Conservation (phyloP, 352 stramenopile genomes). For the Pythium rhizo-oryzae region DNA sequence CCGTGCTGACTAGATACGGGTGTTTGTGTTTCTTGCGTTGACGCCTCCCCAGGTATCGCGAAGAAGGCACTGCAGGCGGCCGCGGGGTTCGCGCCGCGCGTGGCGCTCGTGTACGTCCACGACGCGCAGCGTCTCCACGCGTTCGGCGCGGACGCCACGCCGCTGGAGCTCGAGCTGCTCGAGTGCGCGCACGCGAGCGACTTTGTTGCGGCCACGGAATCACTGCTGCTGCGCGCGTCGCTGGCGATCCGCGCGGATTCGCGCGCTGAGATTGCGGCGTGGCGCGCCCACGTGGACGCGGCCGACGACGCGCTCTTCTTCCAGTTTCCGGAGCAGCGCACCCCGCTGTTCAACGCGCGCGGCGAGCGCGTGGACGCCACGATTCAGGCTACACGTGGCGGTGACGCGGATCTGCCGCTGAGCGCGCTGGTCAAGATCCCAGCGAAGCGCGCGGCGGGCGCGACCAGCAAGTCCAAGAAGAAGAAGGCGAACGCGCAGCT, state of each 20-base stretch:
- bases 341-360: slow-evolving; percentile 36
- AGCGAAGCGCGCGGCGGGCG: slow-evolving; percentile 30
- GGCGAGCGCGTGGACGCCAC: slow-evolving; percentile 24
- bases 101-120: slow-evolving; percentile 34
- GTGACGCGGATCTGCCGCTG: slow-evolving; percentile 8
- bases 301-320: slow-evolving; percentile 36
- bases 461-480: slow-evolving; percentile 37
- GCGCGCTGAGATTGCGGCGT: slow-evolving; percentile 10
- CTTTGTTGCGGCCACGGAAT: slow-evolving; percentile 40
- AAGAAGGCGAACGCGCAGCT: slow-evolving; percentile 25
- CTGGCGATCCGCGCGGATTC: slow-evolving; percentile 36
- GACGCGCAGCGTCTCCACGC: slow-evolving; percentile 21
- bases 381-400: slow-evolving; percentile 23
- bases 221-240: slow-evolving; percentile 42
- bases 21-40: background rate
- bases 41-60: background rate
- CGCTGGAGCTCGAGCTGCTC: slow-evolving; percentile 36
- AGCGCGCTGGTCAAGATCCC: slow-evolving; percentile 26
- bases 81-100: background rate
- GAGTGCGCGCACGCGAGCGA: slow-evolving; percentile 52
- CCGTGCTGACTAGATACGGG: too few species aligned
- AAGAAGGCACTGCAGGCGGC: background rate
- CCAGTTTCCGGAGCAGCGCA: slow-evolving; percentile 29
- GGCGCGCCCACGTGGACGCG: slow-evolving; percentile 26
- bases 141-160: slow-evolving; percentile 9